A percentile compares a stretch with the other conserved stretches of the same genome.
Conservation (phyloP, 495 filamentous ascomycete genomes). For the Tuber indicum region DNA sequence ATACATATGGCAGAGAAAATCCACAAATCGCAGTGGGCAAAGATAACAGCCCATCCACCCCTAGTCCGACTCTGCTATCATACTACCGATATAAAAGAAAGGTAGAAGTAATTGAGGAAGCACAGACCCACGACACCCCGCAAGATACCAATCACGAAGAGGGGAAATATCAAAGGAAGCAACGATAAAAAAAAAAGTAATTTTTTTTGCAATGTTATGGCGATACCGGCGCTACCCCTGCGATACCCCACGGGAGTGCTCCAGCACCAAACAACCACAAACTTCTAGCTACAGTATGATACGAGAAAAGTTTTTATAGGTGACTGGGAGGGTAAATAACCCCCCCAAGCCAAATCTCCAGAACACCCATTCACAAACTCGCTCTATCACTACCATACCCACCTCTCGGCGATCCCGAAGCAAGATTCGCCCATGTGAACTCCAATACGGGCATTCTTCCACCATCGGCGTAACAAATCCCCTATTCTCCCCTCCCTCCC, state of each 20-base stretch:
- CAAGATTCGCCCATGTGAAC: not conserved
- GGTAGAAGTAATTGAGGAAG: not conserved
- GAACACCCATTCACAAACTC: not conserved
- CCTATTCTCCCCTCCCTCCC: too few species aligned
- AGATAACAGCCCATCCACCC: not conserved
- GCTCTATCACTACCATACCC: not conserved
- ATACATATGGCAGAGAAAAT: not conserved
- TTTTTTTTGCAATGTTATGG: not conserved
- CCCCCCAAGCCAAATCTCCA: not conserved
- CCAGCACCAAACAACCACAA: not conserved
- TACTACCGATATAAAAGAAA: not conserved
- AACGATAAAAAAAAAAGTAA: not conserved
- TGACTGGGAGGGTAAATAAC: not conserved
- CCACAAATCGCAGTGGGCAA: too few species aligned
- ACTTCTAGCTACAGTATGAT: too few species aligned
- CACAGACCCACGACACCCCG: not conserved
- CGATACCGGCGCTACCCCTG: not conserved
- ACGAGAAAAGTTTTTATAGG: not conserved
- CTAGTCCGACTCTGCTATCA: not conserved
- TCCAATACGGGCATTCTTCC: not conserved
- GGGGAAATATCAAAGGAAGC: too few species aligned
- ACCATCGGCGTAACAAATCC: not conserved
- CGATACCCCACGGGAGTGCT: not conserved
- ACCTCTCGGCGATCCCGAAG: not conserved
- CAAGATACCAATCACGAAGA: not conserved